phyloP scores from a whole-genome alignment of 208 protist genomes.

The Trypanosoma melophagium region DNA sequence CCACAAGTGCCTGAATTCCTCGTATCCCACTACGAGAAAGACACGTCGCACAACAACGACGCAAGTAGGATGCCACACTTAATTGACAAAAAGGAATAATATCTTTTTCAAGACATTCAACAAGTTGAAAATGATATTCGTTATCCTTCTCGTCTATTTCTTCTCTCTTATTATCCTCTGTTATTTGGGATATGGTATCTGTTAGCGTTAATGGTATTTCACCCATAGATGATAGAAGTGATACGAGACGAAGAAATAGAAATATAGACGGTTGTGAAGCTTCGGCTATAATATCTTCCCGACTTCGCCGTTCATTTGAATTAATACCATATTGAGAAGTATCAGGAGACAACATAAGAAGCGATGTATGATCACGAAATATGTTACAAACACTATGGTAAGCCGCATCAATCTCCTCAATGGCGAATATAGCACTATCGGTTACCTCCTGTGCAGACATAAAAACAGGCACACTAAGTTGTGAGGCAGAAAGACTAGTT shows the following conservation, averaged over 20 bases:
- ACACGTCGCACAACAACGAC: conserved; percentile 29
- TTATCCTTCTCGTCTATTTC: background rate
- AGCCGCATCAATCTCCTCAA: conserved; percentile 16
- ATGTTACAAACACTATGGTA: conserved; percentile 22
- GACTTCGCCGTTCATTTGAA: background rate
- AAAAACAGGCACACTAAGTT: conserved; percentile 30
- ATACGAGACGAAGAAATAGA: conserved; percentile 35
- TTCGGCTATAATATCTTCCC: conserved; percentile 17
- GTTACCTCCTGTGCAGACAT: conserved; percentile 16
- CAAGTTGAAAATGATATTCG: conserved; percentile 19
- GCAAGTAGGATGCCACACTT: conserved; percentile 28
- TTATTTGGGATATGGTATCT: background rate
- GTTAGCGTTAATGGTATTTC: conserved; percentile 9
- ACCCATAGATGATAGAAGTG: conserved; percentile 26
- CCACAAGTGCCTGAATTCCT: conserved; percentile 42
- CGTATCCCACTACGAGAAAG: conserved; percentile 40
- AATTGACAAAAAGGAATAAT: conserved; percentile 35
- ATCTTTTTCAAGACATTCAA: conserved; percentile 27
- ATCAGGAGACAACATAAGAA: conserved; percentile 23
- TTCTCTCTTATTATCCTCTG: background rate
- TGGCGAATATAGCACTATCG: conserved; percentile 2
- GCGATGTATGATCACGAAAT: conserved; percentile 43
- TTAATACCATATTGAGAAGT: background rate
- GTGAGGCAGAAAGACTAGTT: conserved; percentile 21
- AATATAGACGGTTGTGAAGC: conserved; percentile 27